Evolutionary conservation across 2,329 filamentous ascomycete genomes (phyloP), one percentile per base, ranked within the genome.

Genomic region (Colletotrichum higginsianum): DNA sequence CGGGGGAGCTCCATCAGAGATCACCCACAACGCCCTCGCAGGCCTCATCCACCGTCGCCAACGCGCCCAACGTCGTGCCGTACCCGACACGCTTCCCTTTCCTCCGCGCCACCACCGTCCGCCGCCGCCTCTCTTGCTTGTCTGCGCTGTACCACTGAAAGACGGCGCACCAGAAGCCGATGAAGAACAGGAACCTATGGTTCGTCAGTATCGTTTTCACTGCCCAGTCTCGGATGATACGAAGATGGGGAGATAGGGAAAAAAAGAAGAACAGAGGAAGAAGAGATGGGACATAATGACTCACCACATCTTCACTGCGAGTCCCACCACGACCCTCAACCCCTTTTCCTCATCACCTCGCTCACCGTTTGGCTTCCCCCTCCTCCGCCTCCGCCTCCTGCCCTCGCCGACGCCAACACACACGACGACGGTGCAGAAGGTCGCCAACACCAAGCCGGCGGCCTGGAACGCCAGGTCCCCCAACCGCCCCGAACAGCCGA

Each of bases 381-480:
- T 52, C 21, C 13, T n/a, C 46, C 46, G 15, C 57, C 30, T 40
- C 57, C 30, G 30, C 30, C 46, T 38, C 21, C 23, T 55, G 23
- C 35, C 16, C 3, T 46, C 57, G 21, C 57, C 15, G 9, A 61
- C 44, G 12, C 68, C 68, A 3, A 66, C 53, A 26, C 58, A 68
- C 21, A 65, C 53, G 6, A 66, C 49, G 0, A 66, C 66, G 9
- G 58, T 23, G 40, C 53, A 72, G 7, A 66, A 70, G 12, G 66
- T 70, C 3, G 69, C 66, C 66, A 72, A 21, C 1, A 61, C 8
- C 30, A 72, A 8, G 2, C 60, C 66, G 8, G 66, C 60, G 2
- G 66, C 40, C 47, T 70, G 69, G 58, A 72, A 65, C 26, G n/a
- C 65, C 46, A 70, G 16, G n/a, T 72, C 66, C 6, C 50, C 66